Base-by-base conservation (phyloP, 257 asterid genomes). In the Nicotiana otophora region DNA sequence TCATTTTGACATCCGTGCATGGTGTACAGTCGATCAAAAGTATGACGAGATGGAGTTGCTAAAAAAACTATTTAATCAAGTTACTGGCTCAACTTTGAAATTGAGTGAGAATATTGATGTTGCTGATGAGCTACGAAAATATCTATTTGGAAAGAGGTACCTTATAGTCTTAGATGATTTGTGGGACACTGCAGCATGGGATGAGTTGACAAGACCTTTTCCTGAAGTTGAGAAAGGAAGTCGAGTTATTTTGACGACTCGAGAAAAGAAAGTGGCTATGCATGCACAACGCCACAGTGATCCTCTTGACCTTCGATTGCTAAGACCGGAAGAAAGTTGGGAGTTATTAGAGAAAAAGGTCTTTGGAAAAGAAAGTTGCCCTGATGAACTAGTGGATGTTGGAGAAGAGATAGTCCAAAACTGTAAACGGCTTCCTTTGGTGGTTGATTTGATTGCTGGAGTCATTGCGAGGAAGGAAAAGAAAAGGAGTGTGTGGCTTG, bases 381-480 rank as follows among this genome's bases (percentile, higher is more conserved):
- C 86, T 23, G 34, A 80, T 62, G 85, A 83, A 36, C 66, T 86
- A 60, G 28, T 77, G 1, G 68, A 54, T 60, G 62, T 65, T 15
- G 89, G 87, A 2, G 53, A 8, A 23, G 23, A 78, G 55, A 65
- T 86, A 36, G 86, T 84, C 51, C 4, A n/a, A 20, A 31, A 58
- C 20, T 86, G 86, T 62, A 60, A 58, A 20, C 86, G 87, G 20
- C 72, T 87, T 46, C 86, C 86, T 4, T 85, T 87, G 36, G 67
- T 82, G 5, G 76, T 30, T 1, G 87, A 78, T 69, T 64, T 64
- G 81, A 34, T 86, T n/a, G 82, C 81, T 46, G 81, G 85, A 46
- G 82, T 82, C 46, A 68, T 86, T 16, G 84, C 80, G 16, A 11
- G 82, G 12, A 77, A 14, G 82, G 83, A 39, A 30, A 53, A 66